Evolutionary conservation across 257 asterid genomes (phyloP).

Genomic region (Plantago elongata): DNA sequence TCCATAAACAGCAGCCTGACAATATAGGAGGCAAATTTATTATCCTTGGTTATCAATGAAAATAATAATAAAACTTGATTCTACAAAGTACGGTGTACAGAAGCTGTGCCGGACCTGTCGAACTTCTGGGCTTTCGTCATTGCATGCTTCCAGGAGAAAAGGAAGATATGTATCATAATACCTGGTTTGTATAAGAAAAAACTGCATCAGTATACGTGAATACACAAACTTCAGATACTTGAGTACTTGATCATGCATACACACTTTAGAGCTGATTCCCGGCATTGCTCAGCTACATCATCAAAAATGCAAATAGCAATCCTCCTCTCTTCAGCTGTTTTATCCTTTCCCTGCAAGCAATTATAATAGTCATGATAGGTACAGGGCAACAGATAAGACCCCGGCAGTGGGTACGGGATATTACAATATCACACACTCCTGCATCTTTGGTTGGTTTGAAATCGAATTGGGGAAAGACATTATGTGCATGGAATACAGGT

Average conservation of each 20-base stretch:
- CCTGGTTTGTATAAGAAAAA: conserved; percentile 36
- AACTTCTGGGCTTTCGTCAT: conserved; percentile 86
- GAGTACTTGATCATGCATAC: conserved; percentile 5
- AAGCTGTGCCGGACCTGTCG: conserved; percentile 61
- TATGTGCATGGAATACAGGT: too few relatives aligned
- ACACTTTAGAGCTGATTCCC: conserved; percentile 78
- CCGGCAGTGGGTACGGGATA: too few relatives aligned
- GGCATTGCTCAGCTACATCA: conserved; percentile 98
- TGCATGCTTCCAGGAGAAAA: conserved; percentile 95
- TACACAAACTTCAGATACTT: conserved; percentile 16
- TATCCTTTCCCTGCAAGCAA: conserved; percentile 79
- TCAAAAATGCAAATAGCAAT: conserved; percentile 97
- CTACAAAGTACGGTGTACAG: neutral
- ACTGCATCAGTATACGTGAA: conserved; percentile 9
- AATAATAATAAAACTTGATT: neutral
- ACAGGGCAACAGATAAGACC: neutral
- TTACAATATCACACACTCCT: conserved; percentile 26
- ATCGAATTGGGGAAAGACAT: too few relatives aligned
- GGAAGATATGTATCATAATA: conserved; percentile 90
- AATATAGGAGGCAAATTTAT: conserved; percentile 20
- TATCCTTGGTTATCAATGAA: conserved; percentile 10
- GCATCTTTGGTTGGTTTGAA: too few relatives aligned
- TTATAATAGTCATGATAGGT: conserved; percentile 1
- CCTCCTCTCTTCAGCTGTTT: conserved; percentile 93
- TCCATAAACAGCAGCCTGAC: conserved; percentile 96